phyloP scores from a whole-genome alignment of 2,329 filamentous ascomycete species.

The Penicillium sp. region DNA sequence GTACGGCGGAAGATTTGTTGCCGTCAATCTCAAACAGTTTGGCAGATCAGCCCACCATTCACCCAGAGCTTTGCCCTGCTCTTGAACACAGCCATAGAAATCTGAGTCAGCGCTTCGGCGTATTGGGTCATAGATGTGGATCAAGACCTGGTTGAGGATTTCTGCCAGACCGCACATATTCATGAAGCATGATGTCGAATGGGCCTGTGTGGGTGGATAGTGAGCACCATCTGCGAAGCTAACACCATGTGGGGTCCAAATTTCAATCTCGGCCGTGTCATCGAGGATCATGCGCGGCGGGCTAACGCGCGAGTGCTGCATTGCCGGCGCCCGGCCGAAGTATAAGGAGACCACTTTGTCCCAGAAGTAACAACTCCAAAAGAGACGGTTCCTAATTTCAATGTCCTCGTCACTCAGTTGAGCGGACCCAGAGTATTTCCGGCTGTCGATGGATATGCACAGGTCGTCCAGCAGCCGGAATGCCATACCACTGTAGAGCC shows the following conservation, averaged over 20 bases:
- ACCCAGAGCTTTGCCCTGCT: slow-evolving; percentile 55
- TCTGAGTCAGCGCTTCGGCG: slow-evolving; percentile 57
- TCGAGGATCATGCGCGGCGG: slow-evolving; percentile 59
- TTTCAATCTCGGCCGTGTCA: slow-evolving; percentile 60
- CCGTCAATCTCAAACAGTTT: slow-evolving; percentile 54
- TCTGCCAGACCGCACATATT: slow-evolving; percentile 60
- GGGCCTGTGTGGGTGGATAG: slow-evolving; percentile 58
- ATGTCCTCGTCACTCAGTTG: slow-evolving; percentile 60
- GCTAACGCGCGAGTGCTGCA: slow-evolving; percentile 59
- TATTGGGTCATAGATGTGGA: slow-evolving; percentile 62
- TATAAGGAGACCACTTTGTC: slow-evolving; percentile 65
- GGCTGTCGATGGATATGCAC: slow-evolving; percentile 58
- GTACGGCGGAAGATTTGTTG: slow-evolving; percentile 52
- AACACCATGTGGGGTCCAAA: slow-evolving; percentile 61
- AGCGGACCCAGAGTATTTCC: slow-evolving; percentile 55
- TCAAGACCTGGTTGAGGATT: slow-evolving; percentile 61
- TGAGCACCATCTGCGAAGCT: slow-evolving; percentile 53
- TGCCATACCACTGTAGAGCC: slow-evolving; percentile 61
- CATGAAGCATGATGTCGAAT: slow-evolving; percentile 63
- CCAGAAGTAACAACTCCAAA: slow-evolving; percentile 68
- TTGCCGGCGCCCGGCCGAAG: slow-evolving; percentile 58
- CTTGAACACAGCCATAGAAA: slow-evolving; percentile 55
- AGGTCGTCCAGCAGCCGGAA: slow-evolving; percentile 60
- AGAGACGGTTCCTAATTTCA: slow-evolving; percentile 62
- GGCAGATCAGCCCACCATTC: slow-evolving; percentile 62